Conservation (phyloP, 1,284 basidiomycete species). For the Gymnopus androsaceus region DNA sequence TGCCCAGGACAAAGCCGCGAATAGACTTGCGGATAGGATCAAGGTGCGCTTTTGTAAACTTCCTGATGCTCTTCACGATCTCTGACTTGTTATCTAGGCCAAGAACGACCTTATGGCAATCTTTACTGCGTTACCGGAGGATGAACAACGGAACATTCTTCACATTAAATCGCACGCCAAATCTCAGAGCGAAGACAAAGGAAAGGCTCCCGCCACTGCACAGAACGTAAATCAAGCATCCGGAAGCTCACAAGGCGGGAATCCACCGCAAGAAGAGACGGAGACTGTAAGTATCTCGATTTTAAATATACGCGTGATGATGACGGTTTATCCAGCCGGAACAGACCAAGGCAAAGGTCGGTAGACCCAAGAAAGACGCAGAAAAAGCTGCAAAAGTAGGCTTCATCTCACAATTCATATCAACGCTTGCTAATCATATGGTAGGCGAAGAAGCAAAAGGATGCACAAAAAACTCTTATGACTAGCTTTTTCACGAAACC, state of each 20-base stretch:
- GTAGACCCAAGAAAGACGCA: constrained; percentile 58
- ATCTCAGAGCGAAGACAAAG: constrained; percentile 29
- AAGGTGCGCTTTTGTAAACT: constrained; percentile 64
- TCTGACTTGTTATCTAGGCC: constrained; percentile 46
- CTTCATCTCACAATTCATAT: not conserved
- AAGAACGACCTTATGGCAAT: constrained; percentile 53
- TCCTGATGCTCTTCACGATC: constrained; percentile 7
- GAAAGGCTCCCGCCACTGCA: constrained; percentile 20
- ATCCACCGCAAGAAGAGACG: constrained; percentile 36
- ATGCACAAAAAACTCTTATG: constrained; percentile 71
- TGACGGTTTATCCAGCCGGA: not conserved
- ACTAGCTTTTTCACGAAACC: constrained; percentile 73
- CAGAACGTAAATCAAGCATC: not conserved
- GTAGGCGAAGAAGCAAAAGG: constrained; percentile 66
- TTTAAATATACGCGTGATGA: not conserved
- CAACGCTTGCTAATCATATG: not conserved
- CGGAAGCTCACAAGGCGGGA: constrained; percentile 26
- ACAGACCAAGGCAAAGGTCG: constrained; percentile 17
- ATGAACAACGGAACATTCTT: constrained; percentile 55
- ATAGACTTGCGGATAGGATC: constrained; percentile 64
- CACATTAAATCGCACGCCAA: constrained; percentile 45
- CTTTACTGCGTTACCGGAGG: constrained; percentile 58
- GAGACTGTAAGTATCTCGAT: constrained; percentile 33
- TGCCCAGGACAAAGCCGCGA: constrained; percentile 62
- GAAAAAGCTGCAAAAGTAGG: constrained; percentile 65